Evolutionary conservation across 805 yeast species (phyloP), one percentile per base, ranked within the genome.

Genomic region (Schwanniomyces vanrijiae): DNA sequence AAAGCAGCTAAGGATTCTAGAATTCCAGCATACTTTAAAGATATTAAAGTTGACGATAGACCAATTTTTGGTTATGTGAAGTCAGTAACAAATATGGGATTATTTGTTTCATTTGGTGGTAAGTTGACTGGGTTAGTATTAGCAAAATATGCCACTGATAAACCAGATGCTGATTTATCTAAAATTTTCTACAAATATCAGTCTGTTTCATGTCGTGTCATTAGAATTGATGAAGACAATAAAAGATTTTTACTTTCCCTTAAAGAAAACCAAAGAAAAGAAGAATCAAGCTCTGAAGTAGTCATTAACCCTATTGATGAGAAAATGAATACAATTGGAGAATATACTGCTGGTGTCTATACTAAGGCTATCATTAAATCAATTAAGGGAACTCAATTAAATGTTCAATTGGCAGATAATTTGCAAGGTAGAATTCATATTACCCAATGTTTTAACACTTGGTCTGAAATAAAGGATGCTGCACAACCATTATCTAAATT

Each of bases 21-120:
- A 4, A 64, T 91, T 11, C 97, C 97, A 33, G 53, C 73, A 4
- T 55, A 66, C 4, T 86, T 82, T 58, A 72, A 75, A 14, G 95
- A 88, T 35, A 72, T 90, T 40, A 59, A 58, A 18, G 68, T 74
- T 11, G 69, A 70, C 38, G 56, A 63, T 40, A 69, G 69, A 20
- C 58, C 71, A 24, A 65, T 88, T 44, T 77, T 80, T 47, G 99
- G 98, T 37, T 91, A 75, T 62, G 81, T 92, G 34, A 86, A 82
- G 54, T 84, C 90, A 16, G 81, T 86, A 16, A 88, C 95, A n/a
- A 77, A 76, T 39, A 77, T 77, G 61, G 98, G 98, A 53, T 73
- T 90, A 10, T 92, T 92, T 62, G 86, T 92, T 48, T 80, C 85
- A 0, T 92, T 92, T 66, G 89, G 84, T 47, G 86, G 87, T 52